Base-by-base conservation (phyloP, 2,329 filamentous ascomycete species). In the Apiospora hydei region DNA sequence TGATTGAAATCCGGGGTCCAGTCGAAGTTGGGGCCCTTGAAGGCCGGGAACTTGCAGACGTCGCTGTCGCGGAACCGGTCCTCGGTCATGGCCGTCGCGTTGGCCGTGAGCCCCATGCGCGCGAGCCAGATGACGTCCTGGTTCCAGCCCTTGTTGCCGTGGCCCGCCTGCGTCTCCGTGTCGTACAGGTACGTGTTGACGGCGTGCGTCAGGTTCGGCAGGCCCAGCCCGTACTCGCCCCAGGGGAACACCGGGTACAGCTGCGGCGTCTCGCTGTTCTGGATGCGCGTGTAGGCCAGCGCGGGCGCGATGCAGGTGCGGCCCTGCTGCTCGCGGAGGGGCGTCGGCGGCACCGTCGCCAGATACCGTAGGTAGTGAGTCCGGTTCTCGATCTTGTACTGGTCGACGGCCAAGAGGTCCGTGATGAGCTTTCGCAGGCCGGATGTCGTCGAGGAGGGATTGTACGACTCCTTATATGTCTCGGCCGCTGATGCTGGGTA, bases 81-180 rank as follows among this genome's bases (percentile, higher is more conserved):
- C 66, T 68, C 66, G 43, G 69, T 67, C 43, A 64, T 70, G 53
- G 13, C 38, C 26, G 43, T 44, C 26, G 69, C 69, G 13, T 64
- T 43, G 13, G 34, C 30, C 53, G 69, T 70, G 16, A 30, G 53
- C 4, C 69, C 69, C 49, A 70, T n/a, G 34, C 53, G 51, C 49
- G 69, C 69, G 18, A 70, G 43, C 69, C 69, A 70, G 49, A 70
- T 70, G 49, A 47, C 49, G 53, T 70, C 69, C 41, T 70, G 69
- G 49, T 64, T 61, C 69, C 69, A 70, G 4, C 69, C 69, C n/a
- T 47, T n/a, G 69, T 61, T 64, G 49, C 69, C 69, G 53, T 70
- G 69, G 38, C 43, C 49, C 34, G 34, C 41, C 24, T 61, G 53
- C 34, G 69, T 64, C 38, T 70, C 49, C 43, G 49, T 70, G 53